Evolutionary conservation across 345 rosid species (phyloP).

Genomic region (Erodium maritimum): DNA sequence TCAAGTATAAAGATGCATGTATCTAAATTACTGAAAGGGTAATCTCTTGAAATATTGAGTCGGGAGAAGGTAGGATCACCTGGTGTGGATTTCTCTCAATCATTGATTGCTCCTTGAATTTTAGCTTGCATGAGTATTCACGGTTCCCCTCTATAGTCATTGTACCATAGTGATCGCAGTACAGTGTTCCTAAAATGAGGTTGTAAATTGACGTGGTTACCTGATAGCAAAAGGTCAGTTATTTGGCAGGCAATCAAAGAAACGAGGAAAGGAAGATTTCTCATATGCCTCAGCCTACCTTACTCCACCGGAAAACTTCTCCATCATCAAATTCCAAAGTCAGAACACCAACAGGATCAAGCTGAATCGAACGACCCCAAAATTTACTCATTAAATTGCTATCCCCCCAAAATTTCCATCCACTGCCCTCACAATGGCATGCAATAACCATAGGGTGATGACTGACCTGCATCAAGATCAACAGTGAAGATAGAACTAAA

Average conservation of each 20-base stretch:
- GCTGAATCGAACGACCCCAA: slow-evolving; percentile 97
- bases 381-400: slow-evolving; percentile 82
- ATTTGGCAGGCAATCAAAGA: background rate
- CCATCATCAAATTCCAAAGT: slow-evolving; percentile 93
- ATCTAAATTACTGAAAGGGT: too few species aligned
- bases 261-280: slow-evolving; percentile 12
- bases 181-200: slow-evolving; percentile 86
- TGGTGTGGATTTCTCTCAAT: slow-evolving; percentile 97
- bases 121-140: slow-evolving; percentile 80
- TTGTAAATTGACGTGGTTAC: slow-evolving; percentile 97
- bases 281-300: slow-evolving; percentile 34
- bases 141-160: slow-evolving; percentile 70
- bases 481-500: too few species aligned
- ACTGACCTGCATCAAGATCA: slow-evolving; percentile 53
- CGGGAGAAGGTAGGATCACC: slow-evolving; percentile 23
- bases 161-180: slow-evolving; percentile 96
- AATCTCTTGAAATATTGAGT: too few species aligned
- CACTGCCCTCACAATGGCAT: slow-evolving; percentile 93
- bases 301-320: slow-evolving; percentile 89
- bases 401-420: slow-evolving; percentile 98
- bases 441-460: slow-evolving; percentile 95
- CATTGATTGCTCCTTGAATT: slow-evolving; percentile 95
- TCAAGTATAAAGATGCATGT: too few species aligned
- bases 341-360: slow-evolving; percentile 85
- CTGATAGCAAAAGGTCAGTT: slow-evolving; percentile 20